phyloP scores from a whole-genome alignment of 495 filamentous ascomycete genomes.

The Oleoguttula mirabilis region DNA sequence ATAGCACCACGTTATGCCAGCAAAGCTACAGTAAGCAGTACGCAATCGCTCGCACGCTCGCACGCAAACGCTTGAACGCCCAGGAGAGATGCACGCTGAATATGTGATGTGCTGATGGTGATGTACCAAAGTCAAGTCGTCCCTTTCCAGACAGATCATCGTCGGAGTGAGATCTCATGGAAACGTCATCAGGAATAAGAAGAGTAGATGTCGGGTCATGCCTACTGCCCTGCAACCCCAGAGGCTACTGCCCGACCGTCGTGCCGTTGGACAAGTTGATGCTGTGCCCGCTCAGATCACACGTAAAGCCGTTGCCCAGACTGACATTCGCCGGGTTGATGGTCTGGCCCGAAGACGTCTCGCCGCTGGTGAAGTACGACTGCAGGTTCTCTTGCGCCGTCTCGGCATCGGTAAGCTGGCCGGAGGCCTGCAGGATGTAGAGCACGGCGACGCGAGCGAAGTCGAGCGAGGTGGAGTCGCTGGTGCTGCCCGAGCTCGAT shows the following conservation, averaged over 20 bases:
- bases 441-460: constrained; percentile 56
- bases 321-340: neutral
- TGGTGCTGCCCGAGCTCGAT: constrained; percentile 27
- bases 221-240: too few relatives aligned
- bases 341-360: neutral
- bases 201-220: neutral
- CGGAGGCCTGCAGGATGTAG: constrained; percentile 47
- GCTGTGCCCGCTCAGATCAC: neutral
- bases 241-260: constrained; percentile 1
- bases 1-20: too few relatives aligned
- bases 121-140: too few relatives aligned
- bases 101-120: too few relatives aligned
- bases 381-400: constrained; percentile 46
- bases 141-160: too few relatives aligned
- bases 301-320: neutral
- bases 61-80: too few relatives aligned
- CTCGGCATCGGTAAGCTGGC: constrained; percentile 38
- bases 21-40: too few relatives aligned
- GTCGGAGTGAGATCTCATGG: neutral
- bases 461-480: constrained; percentile 42
- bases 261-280: constrained; percentile 4
- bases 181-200: neutral
- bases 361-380: constrained; percentile 31
- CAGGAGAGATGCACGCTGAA: too few relatives aligned
- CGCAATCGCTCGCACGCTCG: too few relatives aligned